Conservation (phyloP, 2,329 filamentous ascomycete genomes). For the Sarocladiaceae sp. region DNA sequence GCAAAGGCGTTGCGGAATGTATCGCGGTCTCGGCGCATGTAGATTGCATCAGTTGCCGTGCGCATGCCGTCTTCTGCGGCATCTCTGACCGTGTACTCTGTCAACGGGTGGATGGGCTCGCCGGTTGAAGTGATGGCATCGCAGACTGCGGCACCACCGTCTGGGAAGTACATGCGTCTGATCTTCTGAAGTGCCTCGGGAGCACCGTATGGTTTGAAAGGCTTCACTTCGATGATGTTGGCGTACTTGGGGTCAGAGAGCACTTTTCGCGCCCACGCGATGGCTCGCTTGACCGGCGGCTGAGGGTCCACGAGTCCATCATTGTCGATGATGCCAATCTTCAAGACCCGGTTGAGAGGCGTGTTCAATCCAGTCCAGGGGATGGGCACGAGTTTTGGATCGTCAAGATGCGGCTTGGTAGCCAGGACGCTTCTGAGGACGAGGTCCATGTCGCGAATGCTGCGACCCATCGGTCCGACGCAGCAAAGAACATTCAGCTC, state of each 20-base stretch:
- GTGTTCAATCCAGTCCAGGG: constrained; percentile 24
- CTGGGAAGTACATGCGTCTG: constrained; percentile 41
- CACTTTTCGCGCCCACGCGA: constrained; percentile 26
- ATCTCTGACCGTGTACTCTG: constrained; percentile 29
- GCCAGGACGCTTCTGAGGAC: constrained; percentile 15
- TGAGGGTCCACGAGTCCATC: constrained; percentile 34
- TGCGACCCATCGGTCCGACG: constrained; percentile 14
- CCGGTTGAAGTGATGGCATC: constrained; percentile 29
- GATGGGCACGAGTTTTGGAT: constrained; percentile 24
- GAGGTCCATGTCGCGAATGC: constrained; percentile 17
- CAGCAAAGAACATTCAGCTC: constrained; percentile 31
- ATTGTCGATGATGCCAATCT: constrained; percentile 36
- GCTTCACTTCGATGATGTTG: constrained; percentile 25
- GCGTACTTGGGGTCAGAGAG: constrained; percentile 16
- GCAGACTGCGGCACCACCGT: constrained; percentile 28
- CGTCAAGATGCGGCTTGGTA: constrained; percentile 17
- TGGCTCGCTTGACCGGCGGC: constrained; percentile 31
- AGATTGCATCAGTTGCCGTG: constrained; percentile 19
- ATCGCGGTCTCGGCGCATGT: constrained; percentile 23
- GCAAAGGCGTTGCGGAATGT: constrained; percentile 27
- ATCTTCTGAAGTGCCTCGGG: constrained; percentile 27
- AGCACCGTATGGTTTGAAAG: constrained; percentile 27
- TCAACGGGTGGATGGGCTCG: constrained; percentile 41
- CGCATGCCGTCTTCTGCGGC: constrained; percentile 22
- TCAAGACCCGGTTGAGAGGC: constrained; percentile 19